phyloP scores from a whole-genome alignment of 306 rosid genomes.

The Clitoria ternatea region DNA sequence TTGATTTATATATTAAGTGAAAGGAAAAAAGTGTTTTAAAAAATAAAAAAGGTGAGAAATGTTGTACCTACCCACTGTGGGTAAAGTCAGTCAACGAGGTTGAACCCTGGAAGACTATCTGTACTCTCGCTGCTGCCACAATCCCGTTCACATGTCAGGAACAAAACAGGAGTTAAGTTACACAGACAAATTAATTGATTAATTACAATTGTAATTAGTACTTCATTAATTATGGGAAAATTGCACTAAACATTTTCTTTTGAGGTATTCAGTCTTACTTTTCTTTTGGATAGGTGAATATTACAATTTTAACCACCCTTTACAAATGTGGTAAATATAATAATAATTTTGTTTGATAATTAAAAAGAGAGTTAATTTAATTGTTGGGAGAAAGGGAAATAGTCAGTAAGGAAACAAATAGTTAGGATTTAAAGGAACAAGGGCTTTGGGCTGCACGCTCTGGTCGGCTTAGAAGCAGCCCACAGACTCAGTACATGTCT shows the following conservation, averaged over 20 bases:
- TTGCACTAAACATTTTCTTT: too few species aligned
- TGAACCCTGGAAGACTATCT: constrained; percentile 42
- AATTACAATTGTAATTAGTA: too few species aligned
- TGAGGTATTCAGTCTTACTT: too few species aligned
- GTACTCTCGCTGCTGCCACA: not conserved
- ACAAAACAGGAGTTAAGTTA: constrained; percentile 3
- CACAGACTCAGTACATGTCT: constrained; percentile 28
- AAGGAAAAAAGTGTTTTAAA: too few species aligned
- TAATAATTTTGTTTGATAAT: too few species aligned
- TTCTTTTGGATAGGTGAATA: too few species aligned
- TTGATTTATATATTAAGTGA: too few species aligned
- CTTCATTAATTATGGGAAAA: too few species aligned
- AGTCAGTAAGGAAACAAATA: constrained; percentile 49
- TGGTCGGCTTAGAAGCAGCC: constrained; percentile 53
- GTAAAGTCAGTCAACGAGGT: constrained; percentile 31
- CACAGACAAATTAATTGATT: too few species aligned
- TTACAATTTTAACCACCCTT: too few species aligned
- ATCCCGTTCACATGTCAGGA: constrained; percentile 28
- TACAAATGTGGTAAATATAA: too few species aligned
- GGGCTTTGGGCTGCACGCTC: constrained; percentile 65
- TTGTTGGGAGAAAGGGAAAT: not conserved
- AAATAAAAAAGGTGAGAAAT: not conserved
- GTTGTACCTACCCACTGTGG: constrained; percentile 27
- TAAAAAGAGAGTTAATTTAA: too few species aligned
- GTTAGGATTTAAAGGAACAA: constrained; percentile 55